These are phyloP conservation scores for Herpotrichia juniperi DNA, from an alignment of 2,329 filamentous ascomycete genomes.

Conservation along the genomic window DNA sequence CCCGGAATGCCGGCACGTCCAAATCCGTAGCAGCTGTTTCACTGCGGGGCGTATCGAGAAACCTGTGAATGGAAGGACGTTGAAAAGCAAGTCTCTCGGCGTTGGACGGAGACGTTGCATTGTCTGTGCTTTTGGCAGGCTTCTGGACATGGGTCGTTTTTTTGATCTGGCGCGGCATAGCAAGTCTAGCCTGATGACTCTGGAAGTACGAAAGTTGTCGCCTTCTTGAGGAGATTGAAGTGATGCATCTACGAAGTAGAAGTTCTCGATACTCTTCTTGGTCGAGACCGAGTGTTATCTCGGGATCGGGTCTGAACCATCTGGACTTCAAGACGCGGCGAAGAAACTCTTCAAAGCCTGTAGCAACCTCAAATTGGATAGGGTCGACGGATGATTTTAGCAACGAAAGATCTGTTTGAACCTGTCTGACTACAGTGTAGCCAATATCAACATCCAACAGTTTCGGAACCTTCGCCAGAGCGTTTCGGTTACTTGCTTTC, in stretches of 20 bases:
- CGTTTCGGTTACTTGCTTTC: not conserved
- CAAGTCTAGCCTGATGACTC: not conserved
- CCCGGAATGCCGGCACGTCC: not conserved
- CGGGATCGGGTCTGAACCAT: not conserved
- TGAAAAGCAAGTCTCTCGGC: no score
- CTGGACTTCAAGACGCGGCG: not conserved
- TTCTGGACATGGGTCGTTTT: no score
- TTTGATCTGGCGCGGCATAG: not conserved
- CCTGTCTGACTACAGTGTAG: not conserved
- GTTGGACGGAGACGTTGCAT: no score
- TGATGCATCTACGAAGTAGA: not conserved
- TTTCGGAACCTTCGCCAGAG: not conserved
- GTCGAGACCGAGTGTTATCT: not conserved
- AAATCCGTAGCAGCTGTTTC: not conserved
- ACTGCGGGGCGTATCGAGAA: not conserved
- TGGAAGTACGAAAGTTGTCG: not conserved
- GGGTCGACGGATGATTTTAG: not conserved
- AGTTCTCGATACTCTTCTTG: not conserved
- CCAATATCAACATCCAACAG: not conserved
- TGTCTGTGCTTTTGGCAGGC: no score
- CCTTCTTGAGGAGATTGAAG: not conserved
- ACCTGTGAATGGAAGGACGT: no score
- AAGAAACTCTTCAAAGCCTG: not conserved
- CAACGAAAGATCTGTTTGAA: not conserved
- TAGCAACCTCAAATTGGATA: not conserved